Evolutionary conservation across 768 basidiomycete species (phyloP).

Genomic region (Psilocybe sp.): DNA sequence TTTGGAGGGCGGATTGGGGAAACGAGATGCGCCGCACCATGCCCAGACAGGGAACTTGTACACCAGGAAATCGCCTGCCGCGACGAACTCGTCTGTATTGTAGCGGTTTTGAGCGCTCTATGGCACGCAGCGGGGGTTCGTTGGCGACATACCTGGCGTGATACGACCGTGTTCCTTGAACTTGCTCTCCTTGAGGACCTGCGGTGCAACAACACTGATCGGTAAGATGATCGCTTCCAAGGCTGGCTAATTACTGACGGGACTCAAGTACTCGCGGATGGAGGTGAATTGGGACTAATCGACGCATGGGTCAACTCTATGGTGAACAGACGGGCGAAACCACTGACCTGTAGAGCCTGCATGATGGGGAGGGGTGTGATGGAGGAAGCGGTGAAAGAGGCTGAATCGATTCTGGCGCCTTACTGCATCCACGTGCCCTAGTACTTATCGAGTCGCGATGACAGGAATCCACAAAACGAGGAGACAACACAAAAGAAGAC

Average conservation of each 20-base stretch:
- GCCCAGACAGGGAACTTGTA: constrained; percentile 99
- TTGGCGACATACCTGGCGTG: constrained; percentile 69
- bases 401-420: constrained; percentile 28
- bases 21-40: constrained; percentile 57
- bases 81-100: constrained; percentile 88
- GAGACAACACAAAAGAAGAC: too few relatives aligned
- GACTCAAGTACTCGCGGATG: constrained; percentile 90
- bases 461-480: too few relatives aligned
- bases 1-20: neutral
- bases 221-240: constrained; percentile 17
- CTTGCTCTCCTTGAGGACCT: constrained; percentile 97
- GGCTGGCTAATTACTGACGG: constrained; percentile 47
- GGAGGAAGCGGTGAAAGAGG: constrained; percentile 16
- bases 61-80: constrained; percentile 93
- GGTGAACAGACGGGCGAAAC: neutral
- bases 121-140: constrained; percentile 12
- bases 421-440: constrained; percentile 26
- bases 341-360: constrained; percentile 40
- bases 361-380: constrained; percentile 19
- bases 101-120: constrained; percentile 2
- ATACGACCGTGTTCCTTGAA: constrained; percentile 99
- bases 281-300: constrained; percentile 88
- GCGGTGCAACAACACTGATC: constrained; percentile 22
- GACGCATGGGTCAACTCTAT: constrained; percentile 3
- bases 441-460: constrained; percentile 4